Evolutionary conservation across 31 red algal genomes (phyloP).

Genomic region (Asparagopsis taxiformis): DNA sequence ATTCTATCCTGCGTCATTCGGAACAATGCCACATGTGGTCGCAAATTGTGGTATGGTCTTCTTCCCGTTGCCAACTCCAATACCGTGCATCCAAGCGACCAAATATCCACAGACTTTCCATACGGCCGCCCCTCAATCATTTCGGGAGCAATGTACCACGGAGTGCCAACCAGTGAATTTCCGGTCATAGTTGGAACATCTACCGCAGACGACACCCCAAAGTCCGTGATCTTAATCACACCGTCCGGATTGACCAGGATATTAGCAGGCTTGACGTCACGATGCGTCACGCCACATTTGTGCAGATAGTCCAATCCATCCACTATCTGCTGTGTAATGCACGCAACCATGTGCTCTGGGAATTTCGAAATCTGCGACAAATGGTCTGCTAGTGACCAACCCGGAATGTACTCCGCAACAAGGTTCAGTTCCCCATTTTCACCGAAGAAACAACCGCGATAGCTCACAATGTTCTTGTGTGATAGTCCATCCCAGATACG

Average conservation of each 20-base stretch:
- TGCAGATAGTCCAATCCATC: constrained; percentile 85
- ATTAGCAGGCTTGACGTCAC: constrained; percentile 84
- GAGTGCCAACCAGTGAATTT: constrained; percentile 78
- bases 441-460: constrained; percentile 75
- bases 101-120: constrained; percentile 86
- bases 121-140: constrained; percentile 92
- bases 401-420: constrained; percentile 83
- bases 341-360: constrained; percentile 77
- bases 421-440: constrained; percentile 79
- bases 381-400: constrained; percentile 85
- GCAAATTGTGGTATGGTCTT: constrained; percentile 78
- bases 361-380: constrained; percentile 66
- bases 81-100: constrained; percentile 91
- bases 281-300: constrained; percentile 66
- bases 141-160: constrained; percentile 91
- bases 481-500: constrained; percentile 71
- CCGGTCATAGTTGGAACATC: constrained; percentile 78
- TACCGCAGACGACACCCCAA: constrained; percentile 76
- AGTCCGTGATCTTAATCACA: constrained; percentile 92
- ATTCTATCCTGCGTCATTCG: constrained; percentile 63
- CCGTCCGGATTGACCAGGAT: constrained; percentile 81
- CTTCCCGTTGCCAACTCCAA: constrained; percentile 78
- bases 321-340: constrained; percentile 81
- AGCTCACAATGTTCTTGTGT: constrained; percentile 77
- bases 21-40: constrained; percentile 64